Evolutionary conservation across 768 basidiomycete species (phyloP).

Genomic region (Leccinum imitatum): DNA sequence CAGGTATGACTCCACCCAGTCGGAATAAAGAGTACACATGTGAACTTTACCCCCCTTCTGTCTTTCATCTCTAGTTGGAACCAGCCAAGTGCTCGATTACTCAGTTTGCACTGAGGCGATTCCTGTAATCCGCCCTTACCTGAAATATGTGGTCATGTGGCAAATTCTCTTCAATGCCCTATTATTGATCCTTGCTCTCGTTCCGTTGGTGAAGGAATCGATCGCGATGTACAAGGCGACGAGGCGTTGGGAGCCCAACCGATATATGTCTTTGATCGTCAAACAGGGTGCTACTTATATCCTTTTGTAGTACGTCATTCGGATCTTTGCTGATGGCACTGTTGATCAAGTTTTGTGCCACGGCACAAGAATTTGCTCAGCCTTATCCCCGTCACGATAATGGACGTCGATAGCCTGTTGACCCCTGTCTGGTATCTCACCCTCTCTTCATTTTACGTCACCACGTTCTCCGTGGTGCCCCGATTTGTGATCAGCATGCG

Average conservation of each 20-base stretch:
- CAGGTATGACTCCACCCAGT: no score
- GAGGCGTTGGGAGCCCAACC: neutral
- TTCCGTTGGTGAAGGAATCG: neutral
- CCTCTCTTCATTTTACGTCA: fast-evolving
- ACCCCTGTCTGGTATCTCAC: neutral
- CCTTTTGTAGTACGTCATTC: neutral
- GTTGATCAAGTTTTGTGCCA: neutral
- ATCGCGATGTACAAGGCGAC: neutral
- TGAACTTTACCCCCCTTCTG: no score
- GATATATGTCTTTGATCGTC: neutral
- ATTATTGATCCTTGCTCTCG: neutral
- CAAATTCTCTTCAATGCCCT: neutral
- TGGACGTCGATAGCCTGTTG: neutral
- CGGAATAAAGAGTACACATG: no score
- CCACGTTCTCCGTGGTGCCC: neutral
- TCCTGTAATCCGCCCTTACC: neutral
- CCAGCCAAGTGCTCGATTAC: neutral
- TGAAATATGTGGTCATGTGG: neutral
- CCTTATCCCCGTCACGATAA: fast-evolving
- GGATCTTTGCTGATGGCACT: neutral
- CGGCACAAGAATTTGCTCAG: neutral
- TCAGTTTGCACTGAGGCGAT: neutral
- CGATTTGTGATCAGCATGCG: neutral
- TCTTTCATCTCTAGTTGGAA: no score
- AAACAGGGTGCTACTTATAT: neutral